Evolutionary conservation across 2,329 filamentous ascomycete species (phyloP), one percentile per base, ranked within the genome.

Genomic region (Chaetothyriales sp.): DNA sequence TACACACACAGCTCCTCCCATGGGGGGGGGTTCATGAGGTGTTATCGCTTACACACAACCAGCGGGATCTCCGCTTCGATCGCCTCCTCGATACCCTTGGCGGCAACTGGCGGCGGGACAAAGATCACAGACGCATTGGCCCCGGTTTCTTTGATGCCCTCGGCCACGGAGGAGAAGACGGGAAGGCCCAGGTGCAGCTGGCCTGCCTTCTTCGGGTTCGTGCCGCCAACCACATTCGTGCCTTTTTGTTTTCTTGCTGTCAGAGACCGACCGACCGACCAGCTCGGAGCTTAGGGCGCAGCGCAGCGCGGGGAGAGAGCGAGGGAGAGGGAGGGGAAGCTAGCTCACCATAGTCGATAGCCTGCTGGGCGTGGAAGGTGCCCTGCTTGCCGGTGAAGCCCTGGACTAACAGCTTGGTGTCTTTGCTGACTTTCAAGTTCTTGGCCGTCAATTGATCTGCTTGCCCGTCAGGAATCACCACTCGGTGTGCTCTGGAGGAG

Each of bases 131-230:
- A 93, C 59, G 92, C 90, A 59, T 79, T 89, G 58, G 92, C 90
- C 65, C 87, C 86, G 48, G 87, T 93, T 72, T 88, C 74, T 77
- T 89, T 92, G 59, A 94, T 80, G 57, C 86, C 92, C 50, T 98
- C 88, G 61, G 73, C 72, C 61, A 98, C 92, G 63, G 79, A 90
- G 64, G 80, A 85, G 72, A 96, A 98, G 65, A 98, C 92, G 53
- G 92, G 92, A 61, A 84, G 84, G 67, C 81, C 87, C 57, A 98
- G 81, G 72, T 98, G 92, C 67, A 80, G 83, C 64, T 79, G 73
- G 65, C 92, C 92, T 60, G 92, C 92, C 77, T 98, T 98, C 79
- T 95, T 96, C 67, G 92, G 92, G 76, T 96, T 96, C 66, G 90
- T 96, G 67, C 92, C 92, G 70, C 92, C 92, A 60, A 98, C 88